Evolutionary conservation across 78 protist genomes (phyloP).

Genomic region (Monosiga brevicollis): DNA sequence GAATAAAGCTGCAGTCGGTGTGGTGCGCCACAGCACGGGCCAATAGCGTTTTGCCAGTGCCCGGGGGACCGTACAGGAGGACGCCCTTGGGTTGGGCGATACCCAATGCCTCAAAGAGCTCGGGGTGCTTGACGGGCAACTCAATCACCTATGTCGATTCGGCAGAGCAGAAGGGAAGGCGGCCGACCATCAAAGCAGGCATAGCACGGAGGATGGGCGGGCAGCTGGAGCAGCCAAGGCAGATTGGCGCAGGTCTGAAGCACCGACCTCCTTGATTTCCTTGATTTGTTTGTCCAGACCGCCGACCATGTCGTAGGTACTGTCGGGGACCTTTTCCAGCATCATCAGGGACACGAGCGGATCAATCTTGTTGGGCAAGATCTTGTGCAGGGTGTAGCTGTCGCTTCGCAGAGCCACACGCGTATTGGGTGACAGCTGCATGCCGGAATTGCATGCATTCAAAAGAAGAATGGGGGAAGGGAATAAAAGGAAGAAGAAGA

Average conservation of each 20-base stretch:
- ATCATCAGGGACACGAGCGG: conserved; percentile 91
- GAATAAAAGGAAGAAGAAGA: no score
- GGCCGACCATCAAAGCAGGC: background rate
- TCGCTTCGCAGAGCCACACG: conserved; percentile 88
- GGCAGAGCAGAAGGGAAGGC: background rate
- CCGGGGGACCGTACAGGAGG: conserved; percentile 92
- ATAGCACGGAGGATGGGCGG: no score
- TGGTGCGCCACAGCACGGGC: conserved; percentile 99
- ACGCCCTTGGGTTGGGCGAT: conserved; percentile 96
- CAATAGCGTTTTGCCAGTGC: conserved; percentile 98
- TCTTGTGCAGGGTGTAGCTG: conserved; percentile 83
- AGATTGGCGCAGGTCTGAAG: no score
- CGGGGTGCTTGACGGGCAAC: conserved; percentile 99
- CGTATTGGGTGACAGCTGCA: conserved; percentile 57
- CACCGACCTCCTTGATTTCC: conserved; percentile 94
- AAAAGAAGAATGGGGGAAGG: background rate
- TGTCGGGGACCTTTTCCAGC: conserved; percentile 98
- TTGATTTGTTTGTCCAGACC: conserved; percentile 97
- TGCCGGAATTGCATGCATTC: background rate
- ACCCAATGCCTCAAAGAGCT: conserved; percentile 97
- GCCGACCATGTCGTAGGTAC: conserved; percentile 98
- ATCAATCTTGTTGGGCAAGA: conserved; percentile 92
- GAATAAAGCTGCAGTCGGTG: conserved; percentile 97
- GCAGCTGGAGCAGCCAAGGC: no score
- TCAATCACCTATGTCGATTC: conserved; percentile 74